A percentile compares a stretch with the other conserved stretches of the same genome.
phyloP scores from a whole-genome alignment of 2,329 filamentous ascomycete species.

The Aspergillus nomiae region DNA sequence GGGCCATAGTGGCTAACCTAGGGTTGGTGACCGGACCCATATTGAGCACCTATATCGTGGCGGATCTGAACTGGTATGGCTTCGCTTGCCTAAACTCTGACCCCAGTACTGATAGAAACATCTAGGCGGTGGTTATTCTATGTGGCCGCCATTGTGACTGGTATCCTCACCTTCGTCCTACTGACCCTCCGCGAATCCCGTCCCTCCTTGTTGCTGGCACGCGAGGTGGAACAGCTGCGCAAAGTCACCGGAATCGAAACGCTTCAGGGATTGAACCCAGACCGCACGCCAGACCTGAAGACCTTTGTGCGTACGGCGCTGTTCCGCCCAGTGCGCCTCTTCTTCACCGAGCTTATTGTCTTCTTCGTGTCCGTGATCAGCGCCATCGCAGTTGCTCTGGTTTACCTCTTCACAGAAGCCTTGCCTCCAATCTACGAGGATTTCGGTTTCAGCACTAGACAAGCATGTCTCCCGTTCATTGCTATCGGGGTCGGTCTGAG shows the following conservation, averaged over 20 bases:
- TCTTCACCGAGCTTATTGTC: slow-evolving; percentile 52
- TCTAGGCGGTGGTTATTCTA: slow-evolving; percentile 50
- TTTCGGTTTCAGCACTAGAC: slow-evolving; percentile 32
- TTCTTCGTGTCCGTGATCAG: slow-evolving; percentile 47
- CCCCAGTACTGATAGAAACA: neutral
- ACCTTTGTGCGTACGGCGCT: slow-evolving; percentile 44
- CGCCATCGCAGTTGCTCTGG: slow-evolving; percentile 47
- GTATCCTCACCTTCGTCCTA: slow-evolving; percentile 35
- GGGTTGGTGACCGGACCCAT: slow-evolving; percentile 50
- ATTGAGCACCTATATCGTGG: slow-evolving; percentile 45
- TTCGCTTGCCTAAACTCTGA: neutral
- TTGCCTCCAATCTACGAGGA: slow-evolving; percentile 43
- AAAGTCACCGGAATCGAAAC: slow-evolving; percentile 26
- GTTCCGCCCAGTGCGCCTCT: slow-evolving; percentile 44
- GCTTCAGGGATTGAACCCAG: slow-evolving; percentile 41
- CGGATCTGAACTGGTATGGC: slow-evolving; percentile 40
- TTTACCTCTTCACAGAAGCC: slow-evolving; percentile 53
- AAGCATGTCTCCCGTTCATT: slow-evolving; percentile 43
- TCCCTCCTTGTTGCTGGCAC: slow-evolving; percentile 46
- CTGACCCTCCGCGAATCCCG: slow-evolving; percentile 47
- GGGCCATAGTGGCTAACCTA: slow-evolving; percentile 47
- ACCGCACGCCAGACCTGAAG: slow-evolving; percentile 39
- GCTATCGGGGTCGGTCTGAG: slow-evolving; percentile 42
- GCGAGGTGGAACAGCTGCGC: slow-evolving; percentile 34
- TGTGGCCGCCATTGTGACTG: slow-evolving; percentile 43